Conservation (phyloP, 2,329 filamentous ascomycete genomes). For the Emergomyces africanus region DNA sequence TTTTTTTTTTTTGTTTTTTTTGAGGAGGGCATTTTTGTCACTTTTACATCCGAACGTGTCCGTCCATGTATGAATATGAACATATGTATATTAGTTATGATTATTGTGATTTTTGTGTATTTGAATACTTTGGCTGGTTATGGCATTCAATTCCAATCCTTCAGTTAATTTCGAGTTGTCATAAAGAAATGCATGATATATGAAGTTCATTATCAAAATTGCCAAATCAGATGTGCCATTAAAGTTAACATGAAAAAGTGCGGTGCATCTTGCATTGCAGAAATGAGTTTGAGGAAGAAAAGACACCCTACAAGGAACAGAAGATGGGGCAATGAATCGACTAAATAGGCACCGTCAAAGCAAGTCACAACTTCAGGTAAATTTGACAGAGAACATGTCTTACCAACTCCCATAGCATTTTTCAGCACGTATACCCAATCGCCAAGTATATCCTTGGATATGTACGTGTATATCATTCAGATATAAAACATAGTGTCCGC, state of each 20-base stretch:
- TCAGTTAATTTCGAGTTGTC: neutral
- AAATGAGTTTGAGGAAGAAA: no score
- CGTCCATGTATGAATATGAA: neutral
- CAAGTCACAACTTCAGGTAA: neutral
- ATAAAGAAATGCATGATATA: neutral
- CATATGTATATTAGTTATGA: neutral
- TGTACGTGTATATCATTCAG: slow-evolving; percentile 1
- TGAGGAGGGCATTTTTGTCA: neutral
- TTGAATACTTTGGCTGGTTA: no score
- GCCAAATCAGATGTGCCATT: neutral
- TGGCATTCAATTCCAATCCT: neutral
- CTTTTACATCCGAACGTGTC: neutral
- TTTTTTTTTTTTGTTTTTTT: neutral
- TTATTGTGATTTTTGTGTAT: neutral
- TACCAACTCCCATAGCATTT: neutral
- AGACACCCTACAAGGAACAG: neutral
- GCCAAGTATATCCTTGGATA: neutral
- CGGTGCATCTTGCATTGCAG: no score
- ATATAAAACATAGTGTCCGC: slow-evolving; percentile 28
- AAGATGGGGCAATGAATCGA: neutral
- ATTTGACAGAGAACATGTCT: neutral
- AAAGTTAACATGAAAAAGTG: no score
- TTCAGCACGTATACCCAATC: neutral
- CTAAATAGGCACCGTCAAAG: neutral
- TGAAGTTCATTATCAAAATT: neutral